Evolutionary conservation across 2,329 filamentous ascomycete species (phyloP).

Genomic region (Paecilomyces formosus): DNA sequence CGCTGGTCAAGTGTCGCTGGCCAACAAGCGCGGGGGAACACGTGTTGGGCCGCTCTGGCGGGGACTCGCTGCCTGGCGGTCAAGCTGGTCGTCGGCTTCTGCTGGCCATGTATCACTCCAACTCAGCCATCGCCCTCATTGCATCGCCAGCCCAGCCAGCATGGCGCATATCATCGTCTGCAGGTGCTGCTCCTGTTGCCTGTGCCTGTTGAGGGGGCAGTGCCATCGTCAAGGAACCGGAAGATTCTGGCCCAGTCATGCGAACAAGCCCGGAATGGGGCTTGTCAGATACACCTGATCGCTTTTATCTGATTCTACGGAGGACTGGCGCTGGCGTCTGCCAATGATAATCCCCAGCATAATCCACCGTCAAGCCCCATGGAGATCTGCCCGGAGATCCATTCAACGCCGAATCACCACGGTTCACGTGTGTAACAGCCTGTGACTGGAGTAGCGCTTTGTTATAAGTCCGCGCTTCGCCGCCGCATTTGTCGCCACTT

Average conservation of each 20-base stretch:
- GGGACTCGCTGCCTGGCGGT: not conserved
- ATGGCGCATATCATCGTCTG: not conserved
- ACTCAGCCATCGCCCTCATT: not conserved
- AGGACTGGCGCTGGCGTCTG: not conserved
- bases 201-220: not conserved
- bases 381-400: not conserved
- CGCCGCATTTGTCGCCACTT: not conserved
- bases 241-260: not conserved
- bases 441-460: not conserved
- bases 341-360: not conserved
- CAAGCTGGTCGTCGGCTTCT: not conserved
- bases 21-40: not conserved
- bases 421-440: not conserved
- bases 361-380: not conserved
- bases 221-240: not conserved
- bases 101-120: not conserved
- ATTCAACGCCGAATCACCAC: not conserved
- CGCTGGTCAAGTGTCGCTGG: not conserved
- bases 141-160: not conserved
- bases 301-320: not conserved
- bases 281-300: not conserved
- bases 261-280: not conserved
- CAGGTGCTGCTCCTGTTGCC: not conserved
- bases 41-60: not conserved
- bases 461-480: not conserved